phyloP scores from a whole-genome alignment of 345 rosid species.

The Euphorbia lathyris region DNA sequence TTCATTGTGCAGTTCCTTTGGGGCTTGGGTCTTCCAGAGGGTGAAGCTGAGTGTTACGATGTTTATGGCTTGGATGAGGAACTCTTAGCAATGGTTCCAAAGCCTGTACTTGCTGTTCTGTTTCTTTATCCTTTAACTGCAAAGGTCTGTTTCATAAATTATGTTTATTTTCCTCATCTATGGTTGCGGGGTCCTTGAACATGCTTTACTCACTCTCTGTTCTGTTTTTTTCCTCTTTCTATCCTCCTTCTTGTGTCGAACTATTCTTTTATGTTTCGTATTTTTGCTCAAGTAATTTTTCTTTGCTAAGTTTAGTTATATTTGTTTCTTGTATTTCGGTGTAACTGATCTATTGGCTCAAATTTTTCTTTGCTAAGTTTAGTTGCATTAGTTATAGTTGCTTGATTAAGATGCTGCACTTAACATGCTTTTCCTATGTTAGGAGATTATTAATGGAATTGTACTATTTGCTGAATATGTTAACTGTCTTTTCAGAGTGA shows the following conservation, averaged over 20 bases:
- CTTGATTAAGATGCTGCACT: neutral
- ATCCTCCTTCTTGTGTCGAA: neutral
- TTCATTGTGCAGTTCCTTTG: constrained; percentile 61
- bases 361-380: too few species aligned
- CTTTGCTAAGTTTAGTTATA: neutral
- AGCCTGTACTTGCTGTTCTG: constrained; percentile 90
- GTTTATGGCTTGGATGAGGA: constrained; percentile 89
- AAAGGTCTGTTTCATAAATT: constrained; percentile 43
- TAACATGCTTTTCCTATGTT: constrained; percentile 5
- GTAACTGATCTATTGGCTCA: neutral
- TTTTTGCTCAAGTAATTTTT: neutral
- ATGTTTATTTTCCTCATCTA: neutral
- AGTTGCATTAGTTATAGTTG: too few species aligned
- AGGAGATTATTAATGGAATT: neutral
- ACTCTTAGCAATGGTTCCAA: constrained; percentile 79
- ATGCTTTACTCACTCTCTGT: neutral
- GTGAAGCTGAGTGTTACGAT: constrained; percentile 76
- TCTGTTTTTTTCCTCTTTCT: neutral
- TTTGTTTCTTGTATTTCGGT: neutral
- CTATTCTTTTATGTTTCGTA: neutral
- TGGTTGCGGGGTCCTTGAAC: neutral
- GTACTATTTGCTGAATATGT: neutral
- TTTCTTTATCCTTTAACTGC: constrained; percentile 80
- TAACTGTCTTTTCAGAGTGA: constrained; percentile 49
- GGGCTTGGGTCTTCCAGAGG: constrained; percentile 71